Conservation (phyloP, 1,284 basidiomycete species). For the Trichosporon sp. region DNA sequence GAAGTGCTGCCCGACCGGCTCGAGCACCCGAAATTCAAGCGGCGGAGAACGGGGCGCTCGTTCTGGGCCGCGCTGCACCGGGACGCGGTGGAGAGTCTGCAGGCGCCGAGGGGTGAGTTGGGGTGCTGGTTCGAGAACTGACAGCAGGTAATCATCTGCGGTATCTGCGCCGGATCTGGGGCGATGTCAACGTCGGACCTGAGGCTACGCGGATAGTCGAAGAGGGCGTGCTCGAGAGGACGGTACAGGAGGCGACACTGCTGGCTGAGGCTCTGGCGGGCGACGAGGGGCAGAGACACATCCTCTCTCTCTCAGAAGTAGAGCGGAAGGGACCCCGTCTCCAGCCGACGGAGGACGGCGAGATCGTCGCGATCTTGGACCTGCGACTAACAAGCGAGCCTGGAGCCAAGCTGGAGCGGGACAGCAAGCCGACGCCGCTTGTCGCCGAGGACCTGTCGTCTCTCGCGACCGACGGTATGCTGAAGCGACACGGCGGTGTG, state of each 20-base stretch:
- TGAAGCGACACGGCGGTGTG: neutral
- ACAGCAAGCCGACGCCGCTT: neutral
- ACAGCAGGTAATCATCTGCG: neutral
- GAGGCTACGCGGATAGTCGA: neutral
- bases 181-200: neutral
- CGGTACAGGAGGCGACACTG: neutral
- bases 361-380: neutral
- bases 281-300: neutral
- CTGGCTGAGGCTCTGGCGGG: neutral
- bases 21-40: slow-evolving; percentile 11
- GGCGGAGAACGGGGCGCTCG: neutral
- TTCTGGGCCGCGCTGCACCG: slow-evolving; percentile 10
- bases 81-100: neutral
- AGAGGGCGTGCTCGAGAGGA: slow-evolving; percentile 1
- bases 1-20: slow-evolving; percentile 3
- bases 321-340: neutral
- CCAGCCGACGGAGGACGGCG: neutral
- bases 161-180: slow-evolving; percentile 1
- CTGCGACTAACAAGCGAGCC: neutral
- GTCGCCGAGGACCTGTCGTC: neutral
- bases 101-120: neutral
- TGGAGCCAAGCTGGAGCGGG: neutral
- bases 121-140: neutral
- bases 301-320: neutral
- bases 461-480: neutral